Percentiles rank a stretch among this genome's conserved stretches.
Evolutionary conservation across 129 eudicot genomes (phyloP).

Genomic region (Tanacetum coccineum): DNA sequence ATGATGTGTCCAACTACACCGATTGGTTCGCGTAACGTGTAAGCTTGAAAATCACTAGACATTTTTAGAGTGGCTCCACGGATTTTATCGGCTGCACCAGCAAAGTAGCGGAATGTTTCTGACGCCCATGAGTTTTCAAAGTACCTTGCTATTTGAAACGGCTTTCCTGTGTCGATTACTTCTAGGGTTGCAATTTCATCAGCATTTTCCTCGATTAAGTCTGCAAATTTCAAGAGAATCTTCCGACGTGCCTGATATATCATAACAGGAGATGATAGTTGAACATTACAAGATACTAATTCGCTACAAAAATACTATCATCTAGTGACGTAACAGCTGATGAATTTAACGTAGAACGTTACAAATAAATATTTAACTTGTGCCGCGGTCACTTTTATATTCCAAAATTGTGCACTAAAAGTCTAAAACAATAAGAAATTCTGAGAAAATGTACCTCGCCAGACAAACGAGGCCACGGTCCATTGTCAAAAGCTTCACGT

Average conservation of each 20-base stretch:
- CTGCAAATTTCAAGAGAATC: constrained; percentile 63
- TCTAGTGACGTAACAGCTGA: too few species aligned
- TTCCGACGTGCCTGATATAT: constrained; percentile 62
- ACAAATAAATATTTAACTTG: too few species aligned
- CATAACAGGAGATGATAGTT: too few species aligned
- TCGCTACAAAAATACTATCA: too few species aligned
- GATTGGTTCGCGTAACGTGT: constrained; percentile 71
- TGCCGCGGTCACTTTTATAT: too few species aligned
- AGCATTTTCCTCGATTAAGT: constrained; percentile 51
- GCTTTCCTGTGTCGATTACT: constrained; percentile 61
- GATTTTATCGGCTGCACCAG: constrained; percentile 90
- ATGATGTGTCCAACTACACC: constrained; percentile 85
- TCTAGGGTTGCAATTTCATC: constrained; percentile 71
- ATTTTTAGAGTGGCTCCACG: constrained; percentile 80
- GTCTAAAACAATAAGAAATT: too few species aligned
- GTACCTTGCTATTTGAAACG: constrained; percentile 31
- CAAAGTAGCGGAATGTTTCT: constrained; percentile 62
- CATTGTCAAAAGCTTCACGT: constrained; percentile 86
- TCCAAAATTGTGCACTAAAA: too few species aligned
- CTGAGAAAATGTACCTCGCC: constrained; percentile 53
- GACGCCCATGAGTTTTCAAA: constrained; percentile 47
- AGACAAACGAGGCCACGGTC: constrained; percentile 93
- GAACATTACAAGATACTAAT: too few species aligned
- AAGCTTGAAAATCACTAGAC: constrained; percentile 67
- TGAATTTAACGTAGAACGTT: too few species aligned